Evolutionary conservation across 352 stramenopile species (phyloP).

Genomic region (Pythium folliculosum): DNA sequence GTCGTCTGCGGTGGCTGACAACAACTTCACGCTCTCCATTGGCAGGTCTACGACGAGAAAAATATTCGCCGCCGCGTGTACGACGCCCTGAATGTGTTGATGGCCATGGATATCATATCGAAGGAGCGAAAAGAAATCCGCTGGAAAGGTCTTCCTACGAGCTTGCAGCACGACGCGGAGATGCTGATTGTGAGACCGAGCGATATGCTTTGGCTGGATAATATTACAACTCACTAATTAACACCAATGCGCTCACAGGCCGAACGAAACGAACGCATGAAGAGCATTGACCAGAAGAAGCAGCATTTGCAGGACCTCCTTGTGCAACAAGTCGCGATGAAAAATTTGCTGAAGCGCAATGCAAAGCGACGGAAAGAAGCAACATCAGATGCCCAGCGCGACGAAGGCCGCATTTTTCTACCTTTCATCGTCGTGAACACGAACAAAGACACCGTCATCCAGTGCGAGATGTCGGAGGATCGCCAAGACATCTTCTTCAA

Average conservation of each 20-base stretch:
- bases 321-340: conserved; percentile 93
- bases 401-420: conserved; percentile 91
- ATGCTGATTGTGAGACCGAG: conserved; percentile 63
- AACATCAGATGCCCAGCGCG: conserved; percentile 39
- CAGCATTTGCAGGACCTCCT: conserved; percentile 93
- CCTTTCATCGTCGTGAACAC: conserved; percentile 98
- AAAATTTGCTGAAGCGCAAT: conserved; percentile 92
- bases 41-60: conserved; percentile 90
- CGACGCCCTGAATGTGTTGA: conserved; percentile 97
- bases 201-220: not conserved
- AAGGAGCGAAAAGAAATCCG: conserved; percentile 95
- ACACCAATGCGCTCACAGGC: conserved; percentile 35
- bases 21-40: not conserved
- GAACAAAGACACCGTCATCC: conserved; percentile 92
- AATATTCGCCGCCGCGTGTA: conserved; percentile 97
- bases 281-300: conserved; percentile 86
- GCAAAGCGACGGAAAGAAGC: conserved; percentile 57
- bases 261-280: conserved; percentile 74
- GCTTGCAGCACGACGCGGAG: conserved; percentile 87
- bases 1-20: not conserved
- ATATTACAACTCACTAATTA: not conserved
- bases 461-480: conserved; percentile 97
- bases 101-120: conserved; percentile 98
- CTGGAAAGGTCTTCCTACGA: conserved; percentile 82
- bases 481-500: conserved; percentile 97